phyloP scores from a whole-genome alignment of 164 flowering plant species.

The Tetracentron sinense region DNA sequence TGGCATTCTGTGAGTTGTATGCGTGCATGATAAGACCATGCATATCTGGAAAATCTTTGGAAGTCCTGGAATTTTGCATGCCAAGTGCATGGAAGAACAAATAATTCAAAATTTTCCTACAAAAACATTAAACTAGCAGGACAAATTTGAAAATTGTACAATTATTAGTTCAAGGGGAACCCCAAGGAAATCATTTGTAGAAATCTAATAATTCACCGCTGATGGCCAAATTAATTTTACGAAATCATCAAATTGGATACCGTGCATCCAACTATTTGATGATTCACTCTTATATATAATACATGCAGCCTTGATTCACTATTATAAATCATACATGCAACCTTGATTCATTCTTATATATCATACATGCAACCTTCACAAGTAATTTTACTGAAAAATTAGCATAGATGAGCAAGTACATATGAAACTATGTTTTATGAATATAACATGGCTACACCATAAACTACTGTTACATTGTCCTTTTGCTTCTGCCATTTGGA shows the following conservation, averaged over 20 bases:
- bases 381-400: not conserved
- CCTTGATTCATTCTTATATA: too few relatives aligned
- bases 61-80: slow-evolving; percentile 67
- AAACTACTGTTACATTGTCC: too few relatives aligned
- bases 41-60: slow-evolving; percentile 75
- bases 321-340: too few relatives aligned
- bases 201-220: not conserved
- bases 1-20: slow-evolving; percentile 66
- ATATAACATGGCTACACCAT: too few relatives aligned
- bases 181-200: not conserved
- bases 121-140: slow-evolving; percentile 3
- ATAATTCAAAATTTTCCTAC: slow-evolving; percentile 25
- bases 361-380: too few relatives aligned
- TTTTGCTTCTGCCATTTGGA: too few relatives aligned
- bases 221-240: not conserved
- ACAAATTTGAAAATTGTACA: not conserved
- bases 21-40: slow-evolving; percentile 86
- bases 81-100: slow-evolving; percentile 39
- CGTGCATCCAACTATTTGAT: not conserved
- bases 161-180: not conserved
- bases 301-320: too few relatives aligned
- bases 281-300: too few relatives aligned
- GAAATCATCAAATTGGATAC: not conserved
- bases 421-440: not conserved
- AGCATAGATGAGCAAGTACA: not conserved